phyloP scores from a whole-genome alignment of 176 grass and related monocot genomes.

The Aegilops speltoides region DNA sequence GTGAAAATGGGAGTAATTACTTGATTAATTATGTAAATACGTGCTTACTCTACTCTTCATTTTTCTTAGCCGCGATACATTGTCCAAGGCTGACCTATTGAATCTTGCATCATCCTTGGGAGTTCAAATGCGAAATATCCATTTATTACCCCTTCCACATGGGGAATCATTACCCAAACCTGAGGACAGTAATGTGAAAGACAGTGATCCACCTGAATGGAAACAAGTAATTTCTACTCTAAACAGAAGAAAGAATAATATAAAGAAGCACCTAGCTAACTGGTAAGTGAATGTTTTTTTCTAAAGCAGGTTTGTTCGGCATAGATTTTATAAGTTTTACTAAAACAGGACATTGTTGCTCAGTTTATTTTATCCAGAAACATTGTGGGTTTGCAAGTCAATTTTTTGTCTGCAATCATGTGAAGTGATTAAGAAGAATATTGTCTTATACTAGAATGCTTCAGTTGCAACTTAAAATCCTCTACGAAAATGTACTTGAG shows the following conservation, averaged over 20 bases:
- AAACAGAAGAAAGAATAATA: slow-evolving; percentile 55
- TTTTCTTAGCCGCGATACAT: slow-evolving; percentile 67
- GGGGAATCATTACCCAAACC: slow-evolving; percentile 20
- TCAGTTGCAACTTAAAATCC: not conserved
- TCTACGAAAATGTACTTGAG: not conserved
- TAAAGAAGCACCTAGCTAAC: slow-evolving; percentile 61
- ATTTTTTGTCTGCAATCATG: not conserved
- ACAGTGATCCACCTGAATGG: slow-evolving; percentile 59
- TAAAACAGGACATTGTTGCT: slow-evolving; percentile 20
- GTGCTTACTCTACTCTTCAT: not conserved
- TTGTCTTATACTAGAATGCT: slow-evolving; percentile 7
- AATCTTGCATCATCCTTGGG: slow-evolving; percentile 92
- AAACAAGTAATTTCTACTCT: slow-evolving; percentile 58
- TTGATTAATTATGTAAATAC: slow-evolving; percentile 26
- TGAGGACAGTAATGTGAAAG: slow-evolving; percentile 20
- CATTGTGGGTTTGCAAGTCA: not conserved
- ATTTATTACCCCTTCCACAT: slow-evolving; percentile 67
- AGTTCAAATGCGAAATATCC: slow-evolving; percentile 75
- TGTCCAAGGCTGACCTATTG: slow-evolving; percentile 68
- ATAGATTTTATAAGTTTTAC: not conserved
- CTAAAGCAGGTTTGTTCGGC: slow-evolving; percentile 5
- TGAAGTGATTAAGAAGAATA: slow-evolving; percentile 19
- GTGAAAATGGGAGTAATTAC: slow-evolving; percentile 1
- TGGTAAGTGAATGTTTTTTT: slow-evolving; percentile 51
- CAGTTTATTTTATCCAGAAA: not conserved